Conservation (phyloP, 768 basidiomycete species). For the Collybia mongolica region DNA sequence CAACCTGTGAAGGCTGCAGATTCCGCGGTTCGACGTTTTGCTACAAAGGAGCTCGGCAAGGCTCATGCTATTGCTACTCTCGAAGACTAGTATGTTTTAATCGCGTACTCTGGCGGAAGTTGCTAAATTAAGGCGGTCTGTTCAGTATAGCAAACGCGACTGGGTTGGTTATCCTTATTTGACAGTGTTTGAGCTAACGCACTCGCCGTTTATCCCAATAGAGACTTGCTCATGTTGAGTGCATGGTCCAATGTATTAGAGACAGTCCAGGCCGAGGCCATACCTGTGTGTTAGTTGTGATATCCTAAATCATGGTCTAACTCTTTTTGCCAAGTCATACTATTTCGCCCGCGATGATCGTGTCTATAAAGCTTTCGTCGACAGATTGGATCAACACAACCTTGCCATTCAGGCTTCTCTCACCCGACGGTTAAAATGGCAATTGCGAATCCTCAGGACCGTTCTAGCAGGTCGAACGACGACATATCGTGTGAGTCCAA, state of each 20-base stretch:
- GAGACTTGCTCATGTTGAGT: conserved; percentile 78
- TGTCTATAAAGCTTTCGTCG: conserved; percentile 68
- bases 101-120: background rate
- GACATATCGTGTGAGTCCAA: conserved; percentile 58
- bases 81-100: conserved; percentile 79
- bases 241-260: conserved; percentile 72
- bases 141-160: conserved; percentile 85
- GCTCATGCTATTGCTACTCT: conserved; percentile 76
- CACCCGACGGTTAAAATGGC: conserved; percentile 64
- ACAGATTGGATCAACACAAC: conserved; percentile 44
- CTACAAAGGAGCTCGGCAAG: conserved; percentile 81
- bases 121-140: background rate
- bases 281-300: conserved; percentile 57
- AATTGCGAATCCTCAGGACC: conserved; percentile 60
- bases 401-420: conserved; percentile 45
- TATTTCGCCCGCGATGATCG: conserved; percentile 94
- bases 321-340: conserved; percentile 54
- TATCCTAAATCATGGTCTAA: background rate
- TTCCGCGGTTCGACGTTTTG: conserved; percentile 78
- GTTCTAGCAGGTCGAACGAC: conserved; percentile 66
- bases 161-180: conserved; percentile 32
- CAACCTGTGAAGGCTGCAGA: conserved; percentile 78
- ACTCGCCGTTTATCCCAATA: conserved; percentile 11
- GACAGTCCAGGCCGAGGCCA: conserved; percentile 55
- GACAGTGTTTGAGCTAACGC: background rate